These are phyloP conservation scores for Fusarium odoratissimum DNA, from an alignment of 2,329 filamentous ascomycete genomes.

Conservation along the genomic window DNA sequence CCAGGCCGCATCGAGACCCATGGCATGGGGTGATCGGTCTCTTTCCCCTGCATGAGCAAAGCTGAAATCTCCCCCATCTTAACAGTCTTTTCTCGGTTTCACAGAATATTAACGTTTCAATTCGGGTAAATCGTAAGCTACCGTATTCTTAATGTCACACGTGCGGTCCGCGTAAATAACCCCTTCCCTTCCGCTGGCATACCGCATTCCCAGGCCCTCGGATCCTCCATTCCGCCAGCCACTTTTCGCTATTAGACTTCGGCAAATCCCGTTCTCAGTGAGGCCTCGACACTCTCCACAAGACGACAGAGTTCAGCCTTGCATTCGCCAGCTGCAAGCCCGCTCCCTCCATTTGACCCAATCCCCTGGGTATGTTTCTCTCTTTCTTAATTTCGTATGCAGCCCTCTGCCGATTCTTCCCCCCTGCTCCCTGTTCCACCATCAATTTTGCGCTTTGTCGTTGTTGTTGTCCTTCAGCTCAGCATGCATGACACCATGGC, in stretches of 20 bases:
- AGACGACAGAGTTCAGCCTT: constrained; percentile 31
- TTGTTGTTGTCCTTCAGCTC: neutral
- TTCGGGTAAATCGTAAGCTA: neutral
- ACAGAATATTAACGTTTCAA: neutral
- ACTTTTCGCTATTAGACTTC: neutral
- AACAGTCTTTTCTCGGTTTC: too few relatives aligned
- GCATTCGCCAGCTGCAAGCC: constrained; percentile 24
- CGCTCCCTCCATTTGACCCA: neutral
- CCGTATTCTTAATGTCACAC: neutral
- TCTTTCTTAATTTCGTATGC: neutral
- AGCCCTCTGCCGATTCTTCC: neutral
- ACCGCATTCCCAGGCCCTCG: neutral
- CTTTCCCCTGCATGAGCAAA: neutral
- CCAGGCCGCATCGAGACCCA: constrained; percentile 28
- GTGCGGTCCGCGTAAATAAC: neutral
- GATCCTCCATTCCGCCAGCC: neutral
- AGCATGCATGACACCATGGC: constrained; percentile 1
- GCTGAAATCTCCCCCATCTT: too few relatives aligned
- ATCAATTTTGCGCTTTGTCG: neutral
- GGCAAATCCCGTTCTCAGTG: neutral
- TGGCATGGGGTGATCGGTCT: neutral
- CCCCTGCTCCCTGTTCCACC: neutral
- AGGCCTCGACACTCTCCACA: constrained; percentile 11
- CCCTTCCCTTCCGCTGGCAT: neutral
- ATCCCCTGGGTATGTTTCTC: neutral